Base-by-base conservation (phyloP, 768 basidiomycete genomes). In the Pholiota microspora region DNA sequence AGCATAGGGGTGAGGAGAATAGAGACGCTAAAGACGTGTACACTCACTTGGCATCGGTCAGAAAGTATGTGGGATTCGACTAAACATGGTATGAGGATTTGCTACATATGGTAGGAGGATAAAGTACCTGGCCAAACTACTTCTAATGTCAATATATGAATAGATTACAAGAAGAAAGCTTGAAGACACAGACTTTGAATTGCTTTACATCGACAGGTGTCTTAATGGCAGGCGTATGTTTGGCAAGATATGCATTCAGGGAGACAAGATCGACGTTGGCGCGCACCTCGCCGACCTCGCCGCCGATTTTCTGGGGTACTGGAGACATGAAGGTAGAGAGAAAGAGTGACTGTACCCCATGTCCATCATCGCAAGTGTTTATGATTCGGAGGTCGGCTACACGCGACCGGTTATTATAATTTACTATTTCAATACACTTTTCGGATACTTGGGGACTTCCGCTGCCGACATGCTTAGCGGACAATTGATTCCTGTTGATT, bases 41-140 rank as follows among this genome's bases (percentile, higher is more conserved):
- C 53, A 45, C 83, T 25, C 70, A 88, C 88, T 72, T 80, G 15
- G 82, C 77, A 71, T 92, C 92, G 4, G 84, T 90, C 46, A 99
- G 71, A 72, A 98, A 90, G 69, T 98, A 99, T 0, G 96, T 98
- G 0, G 96, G 96, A 65, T 99, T 99, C 7, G 93, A 94, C 91
- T 94, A 68, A 4, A 45, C 9, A 23, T 13, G 31, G 27, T 45
- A 13, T 34, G 52, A 42, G 40, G 42, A 12, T 25, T 42, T 32
- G 32, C n/a, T 36, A 13, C 5, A 2, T 8, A 16, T 50, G 31
- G 34, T 24, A 45, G n/a, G 31, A 18, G 35, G 28, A n/a, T n/a
- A 13, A 47, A 54, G 76, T 69, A 92, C 93, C 84, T 94, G 93
- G 42, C 92, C 93, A 71, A 90, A 94, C 92, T 94, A 24, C 49